Evolutionary conservation across 768 basidiomycete genomes (phyloP).

Genomic region (Sporobolomyces roseus): DNA sequence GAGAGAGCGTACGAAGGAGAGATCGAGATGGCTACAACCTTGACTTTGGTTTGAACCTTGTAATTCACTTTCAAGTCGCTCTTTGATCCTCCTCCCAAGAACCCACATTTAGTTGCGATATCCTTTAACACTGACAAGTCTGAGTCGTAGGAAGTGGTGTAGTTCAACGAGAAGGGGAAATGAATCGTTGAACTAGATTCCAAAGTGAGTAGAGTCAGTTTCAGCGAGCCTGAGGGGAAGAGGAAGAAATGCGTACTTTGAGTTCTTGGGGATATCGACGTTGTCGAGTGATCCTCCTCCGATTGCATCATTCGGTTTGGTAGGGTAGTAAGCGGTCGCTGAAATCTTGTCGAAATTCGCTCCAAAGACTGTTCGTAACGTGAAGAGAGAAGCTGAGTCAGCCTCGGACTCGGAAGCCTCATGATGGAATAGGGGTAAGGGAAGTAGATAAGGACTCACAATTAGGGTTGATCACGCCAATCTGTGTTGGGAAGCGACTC

Average conservation of each 20-base stretch:
- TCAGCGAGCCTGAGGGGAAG: not conserved
- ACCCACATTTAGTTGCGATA: conserved; percentile 44
- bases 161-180: conserved; percentile 46
- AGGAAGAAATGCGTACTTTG: conserved; percentile 20
- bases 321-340: conserved; percentile 44
- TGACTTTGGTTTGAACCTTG: conserved; percentile 41
- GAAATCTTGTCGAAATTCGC: conserved; percentile 39
- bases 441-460: conserved; percentile 22
- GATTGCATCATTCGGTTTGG: conserved; percentile 22
- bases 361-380: conserved; percentile 42
- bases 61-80: conserved; percentile 38
- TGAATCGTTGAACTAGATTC: conserved; percentile 32
- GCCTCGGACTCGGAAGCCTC: too few species aligned
- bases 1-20: conserved; percentile 12
- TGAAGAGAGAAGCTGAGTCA: not conserved
- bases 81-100: conserved; percentile 22
- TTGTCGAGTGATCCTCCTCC: conserved; percentile 41
- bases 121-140: conserved; percentile 39
- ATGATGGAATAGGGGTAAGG: not conserved
- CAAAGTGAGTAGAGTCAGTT: not conserved
- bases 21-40: conserved; percentile 42
- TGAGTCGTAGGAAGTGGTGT: conserved; percentile 41
- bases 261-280: conserved; percentile 42
- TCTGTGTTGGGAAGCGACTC: conserved; percentile 18
- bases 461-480: conserved; percentile 45